These are phyloP conservation scores for Nothomitra cinnamomea DNA, from an alignment of 2,329 filamentous ascomycete genomes.

Conservation along the genomic window DNA sequence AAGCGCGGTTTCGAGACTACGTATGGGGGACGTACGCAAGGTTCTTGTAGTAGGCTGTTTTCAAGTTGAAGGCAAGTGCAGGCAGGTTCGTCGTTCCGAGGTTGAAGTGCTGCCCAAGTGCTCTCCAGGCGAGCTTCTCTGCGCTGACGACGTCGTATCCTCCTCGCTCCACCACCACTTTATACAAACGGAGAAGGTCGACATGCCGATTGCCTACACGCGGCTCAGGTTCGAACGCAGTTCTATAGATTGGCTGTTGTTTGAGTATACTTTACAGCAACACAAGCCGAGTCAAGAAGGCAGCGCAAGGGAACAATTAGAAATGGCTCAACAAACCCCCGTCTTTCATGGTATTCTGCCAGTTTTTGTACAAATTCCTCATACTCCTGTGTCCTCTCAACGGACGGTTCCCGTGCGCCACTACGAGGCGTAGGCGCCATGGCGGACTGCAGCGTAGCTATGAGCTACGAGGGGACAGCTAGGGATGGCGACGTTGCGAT, in stretches of 20 bases:
- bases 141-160: slow-evolving; percentile 75
- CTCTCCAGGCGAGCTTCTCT: slow-evolving; percentile 75
- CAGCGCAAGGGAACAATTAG: neutral
- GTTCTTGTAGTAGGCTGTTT: slow-evolving; percentile 80
- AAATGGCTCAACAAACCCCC: slow-evolving; percentile 35
- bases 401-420: slow-evolving; percentile 24
- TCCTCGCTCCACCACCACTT: slow-evolving; percentile 56
- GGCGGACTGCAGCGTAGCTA: slow-evolving; percentile 8
- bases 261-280: neutral
- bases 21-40: slow-evolving; percentile 36
- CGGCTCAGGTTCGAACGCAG: slow-evolving; percentile 60
- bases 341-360: slow-evolving; percentile 55
- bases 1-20: neutral
- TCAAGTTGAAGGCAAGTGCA: slow-evolving; percentile 72
- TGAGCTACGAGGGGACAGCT: neutral
- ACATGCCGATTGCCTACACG: slow-evolving; percentile 63
- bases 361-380: slow-evolving; percentile 62
- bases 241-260: slow-evolving; percentile 26
- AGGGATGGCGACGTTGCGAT: neutral
- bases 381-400: slow-evolving; percentile 44
- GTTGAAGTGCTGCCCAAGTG: slow-evolving; percentile 59
- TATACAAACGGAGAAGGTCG: slow-evolving; percentile 64
- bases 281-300: neutral
- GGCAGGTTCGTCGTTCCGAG: slow-evolving; percentile 59
- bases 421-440: slow-evolving; percentile 25